Evolutionary conservation across 805 yeast species (phyloP).

Genomic region (Candida odintsovae): DNA sequence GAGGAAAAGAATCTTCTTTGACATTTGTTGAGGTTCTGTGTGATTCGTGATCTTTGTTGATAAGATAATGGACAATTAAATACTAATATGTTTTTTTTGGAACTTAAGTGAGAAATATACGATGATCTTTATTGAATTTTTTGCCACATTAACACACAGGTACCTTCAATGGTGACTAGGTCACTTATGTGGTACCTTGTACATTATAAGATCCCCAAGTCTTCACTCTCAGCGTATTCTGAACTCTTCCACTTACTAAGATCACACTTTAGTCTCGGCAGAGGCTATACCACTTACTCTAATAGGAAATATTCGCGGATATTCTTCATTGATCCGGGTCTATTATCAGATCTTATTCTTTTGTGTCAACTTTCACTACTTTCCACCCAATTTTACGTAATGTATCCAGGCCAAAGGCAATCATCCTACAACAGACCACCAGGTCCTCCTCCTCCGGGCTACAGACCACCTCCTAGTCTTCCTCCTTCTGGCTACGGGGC

Average conservation of each 20-base stretch:
- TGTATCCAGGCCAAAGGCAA: background rate
- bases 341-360: background rate
- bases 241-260: background rate
- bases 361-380: background rate
- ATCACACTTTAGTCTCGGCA: too few relatives aligned
- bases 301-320: background rate
- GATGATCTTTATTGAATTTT: too few relatives aligned
- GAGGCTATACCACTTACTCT: background rate
- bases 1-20: constrained; percentile 60
- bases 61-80: too few relatives aligned
- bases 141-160: too few relatives aligned
- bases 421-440: background rate
- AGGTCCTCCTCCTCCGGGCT: constrained; percentile 6
- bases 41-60: background rate
- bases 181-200: too few relatives aligned
- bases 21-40: constrained; percentile 4
- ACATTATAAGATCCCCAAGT: too few relatives aligned
- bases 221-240: too few relatives aligned
- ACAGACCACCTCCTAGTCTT: constrained; percentile 6
- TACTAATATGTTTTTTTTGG: too few relatives aligned
- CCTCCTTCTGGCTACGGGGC: constrained; percentile 4
- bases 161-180: too few relatives aligned
- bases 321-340: too few relatives aligned
- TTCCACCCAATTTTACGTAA: background rate
- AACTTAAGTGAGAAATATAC: too few relatives aligned